Percentiles rank a stretch among this genome's conserved stretches.
These are phyloP conservation scores for Aspergillus sp. DNA, from an alignment of 2,329 filamentous ascomycete genomes.

Conservation along the genomic window DNA sequence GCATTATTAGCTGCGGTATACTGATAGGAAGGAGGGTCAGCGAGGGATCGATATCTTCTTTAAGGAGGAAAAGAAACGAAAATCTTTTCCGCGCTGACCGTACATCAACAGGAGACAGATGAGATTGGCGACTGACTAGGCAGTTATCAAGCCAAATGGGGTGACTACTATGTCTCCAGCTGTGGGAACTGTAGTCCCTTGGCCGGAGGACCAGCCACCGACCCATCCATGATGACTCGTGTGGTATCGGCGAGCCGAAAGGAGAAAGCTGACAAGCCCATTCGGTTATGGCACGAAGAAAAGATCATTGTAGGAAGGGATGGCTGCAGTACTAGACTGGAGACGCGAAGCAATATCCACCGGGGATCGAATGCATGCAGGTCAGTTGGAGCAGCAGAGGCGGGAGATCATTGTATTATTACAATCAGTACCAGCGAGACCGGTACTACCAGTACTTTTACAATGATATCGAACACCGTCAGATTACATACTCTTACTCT, in stretches of 20 bases:
- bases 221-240: slow-evolving; percentile 14
- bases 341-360: slow-evolving; percentile 15
- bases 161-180: slow-evolving; percentile 10
- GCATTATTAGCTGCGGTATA: slow-evolving; percentile 21
- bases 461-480: background rate
- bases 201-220: slow-evolving; percentile 16
- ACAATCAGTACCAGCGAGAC: background rate
- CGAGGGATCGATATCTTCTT: slow-evolving; percentile 17
- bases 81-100: slow-evolving; percentile 15
- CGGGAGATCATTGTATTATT: background rate
- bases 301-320: slow-evolving; percentile 10
- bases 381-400: slow-evolving; percentile 6
- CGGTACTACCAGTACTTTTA: background rate
- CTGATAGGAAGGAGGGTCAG: slow-evolving; percentile 15
- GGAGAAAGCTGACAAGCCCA: slow-evolving; percentile 6
- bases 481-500: background rate
- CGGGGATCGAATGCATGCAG: slow-evolving; percentile 7
- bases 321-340: slow-evolving; percentile 1
- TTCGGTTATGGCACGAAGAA: slow-evolving; percentile 8
- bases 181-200: slow-evolving; percentile 12
- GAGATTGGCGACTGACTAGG: slow-evolving; percentile 8
- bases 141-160: slow-evolving; percentile 10
- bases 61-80: slow-evolving; percentile 17
- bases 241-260: slow-evolving; percentile 14
- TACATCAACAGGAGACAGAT: slow-evolving; percentile 3